These are phyloP conservation scores for Lasiosphaeris hirsuta DNA, from an alignment of 495 filamentous ascomycete genomes.

Conservation along the genomic window DNA sequence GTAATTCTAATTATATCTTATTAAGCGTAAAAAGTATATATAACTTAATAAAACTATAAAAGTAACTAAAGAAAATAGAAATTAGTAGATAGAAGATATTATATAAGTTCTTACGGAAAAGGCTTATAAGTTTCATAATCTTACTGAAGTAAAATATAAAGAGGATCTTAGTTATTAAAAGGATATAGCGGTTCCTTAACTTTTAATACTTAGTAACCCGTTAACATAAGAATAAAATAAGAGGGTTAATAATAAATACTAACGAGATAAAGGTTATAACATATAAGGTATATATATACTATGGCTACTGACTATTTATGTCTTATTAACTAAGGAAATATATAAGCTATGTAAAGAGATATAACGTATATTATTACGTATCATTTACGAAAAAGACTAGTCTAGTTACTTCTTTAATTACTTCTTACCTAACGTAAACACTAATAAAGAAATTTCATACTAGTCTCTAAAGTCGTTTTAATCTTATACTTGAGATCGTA, in stretches of 20 bases:
- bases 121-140: conserved; percentile 69
- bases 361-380: conserved; percentile 64
- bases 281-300: conserved; percentile 74
- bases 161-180: conserved; percentile 48
- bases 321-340: not conserved
- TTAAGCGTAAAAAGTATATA: conserved; percentile 68
- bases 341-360: not conserved
- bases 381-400: conserved; percentile 66
- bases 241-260: conserved; percentile 60
- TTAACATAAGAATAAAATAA: conserved; percentile 56
- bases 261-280: conserved; percentile 70
- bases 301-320: conserved; percentile 58
- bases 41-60: conserved; percentile 74
- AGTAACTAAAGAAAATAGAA: conserved; percentile 75
- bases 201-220: conserved; percentile 46
- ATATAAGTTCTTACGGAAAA: conserved; percentile 66
- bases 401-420: conserved; percentile 80
- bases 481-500: conserved; percentile 70
- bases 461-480: conserved; percentile 71
- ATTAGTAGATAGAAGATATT: conserved; percentile 67
- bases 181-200: conserved; percentile 35
- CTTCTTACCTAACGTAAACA: conserved; percentile 78
- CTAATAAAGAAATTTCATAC: conserved; percentile 70
- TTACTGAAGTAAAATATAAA: conserved; percentile 62
- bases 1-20: conserved; percentile 51